Evolutionary conservation across 1,139 yeast species (phyloP).

Genomic region (Wickerhamiella infanticola): DNA sequence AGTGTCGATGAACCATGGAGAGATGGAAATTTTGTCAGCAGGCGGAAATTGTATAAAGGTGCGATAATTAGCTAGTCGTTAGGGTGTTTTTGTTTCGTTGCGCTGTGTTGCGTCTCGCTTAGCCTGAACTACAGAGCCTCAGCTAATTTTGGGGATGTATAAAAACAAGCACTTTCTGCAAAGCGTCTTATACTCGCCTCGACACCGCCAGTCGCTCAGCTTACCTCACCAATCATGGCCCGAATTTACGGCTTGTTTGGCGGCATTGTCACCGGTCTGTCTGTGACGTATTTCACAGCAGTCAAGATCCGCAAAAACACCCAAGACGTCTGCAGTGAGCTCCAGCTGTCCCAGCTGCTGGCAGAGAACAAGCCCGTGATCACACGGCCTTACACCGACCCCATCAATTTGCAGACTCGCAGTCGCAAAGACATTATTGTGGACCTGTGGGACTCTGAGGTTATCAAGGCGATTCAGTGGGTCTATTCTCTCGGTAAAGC

Average conservation of each 20-base stretch:
- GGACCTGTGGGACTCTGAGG: conserved; percentile 73
- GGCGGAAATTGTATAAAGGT: not conserved
- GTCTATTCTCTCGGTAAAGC: conserved; percentile 40
- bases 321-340: conserved; percentile 32
- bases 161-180: no score
- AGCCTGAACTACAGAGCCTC: no score
- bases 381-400: conserved; percentile 15
- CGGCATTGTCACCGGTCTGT: conserved; percentile 52
- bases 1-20: conserved; percentile 17
- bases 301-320: conserved; percentile 39
- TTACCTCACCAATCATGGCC: conserved; percentile 25
- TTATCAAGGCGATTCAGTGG: conserved; percentile 53
- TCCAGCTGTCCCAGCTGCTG: conserved; percentile 29
- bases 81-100: no score
- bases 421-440: conserved; percentile 46
- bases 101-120: no score
- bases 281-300: conserved; percentile 50
- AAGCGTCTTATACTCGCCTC: no score
- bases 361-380: conserved; percentile 13
- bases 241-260: conserved; percentile 57
- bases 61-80: no score
- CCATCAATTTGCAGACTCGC: conserved; percentile 30
- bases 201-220: not conserved
- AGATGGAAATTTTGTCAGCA: not conserved
- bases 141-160: no score